Conservation (phyloP, 805 yeast genomes). For the Starmera amethionina region DNA sequence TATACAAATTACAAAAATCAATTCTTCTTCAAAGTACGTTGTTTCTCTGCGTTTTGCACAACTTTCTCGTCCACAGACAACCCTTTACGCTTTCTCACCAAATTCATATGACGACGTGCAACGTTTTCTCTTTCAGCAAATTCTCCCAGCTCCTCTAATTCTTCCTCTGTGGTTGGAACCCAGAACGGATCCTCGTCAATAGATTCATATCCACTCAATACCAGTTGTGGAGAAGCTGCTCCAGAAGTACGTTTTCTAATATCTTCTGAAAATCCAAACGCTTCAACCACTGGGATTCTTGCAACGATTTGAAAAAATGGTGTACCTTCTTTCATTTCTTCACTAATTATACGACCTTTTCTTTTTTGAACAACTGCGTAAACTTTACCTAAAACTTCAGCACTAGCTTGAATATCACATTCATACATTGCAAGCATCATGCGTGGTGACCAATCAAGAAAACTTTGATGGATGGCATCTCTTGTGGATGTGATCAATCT, state of each 20-base stretch:
- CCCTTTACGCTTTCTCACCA: constrained; percentile 79
- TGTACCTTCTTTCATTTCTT: constrained; percentile 97
- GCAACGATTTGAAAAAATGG: constrained; percentile 89
- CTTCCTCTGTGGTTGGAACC: constrained; percentile 98
- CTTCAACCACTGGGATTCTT: constrained; percentile 84
- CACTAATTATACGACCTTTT: constrained; percentile 76
- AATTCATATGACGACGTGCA: constrained; percentile 80
- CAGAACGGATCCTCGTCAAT: constrained; percentile 94
- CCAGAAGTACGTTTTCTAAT: constrained; percentile 90
- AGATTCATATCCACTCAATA: constrained; percentile 79
- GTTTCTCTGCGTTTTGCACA: constrained; percentile 88
- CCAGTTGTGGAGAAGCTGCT: constrained; percentile 93
- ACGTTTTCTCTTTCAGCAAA: constrained; percentile 86
- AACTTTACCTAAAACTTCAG: constrained; percentile 92
- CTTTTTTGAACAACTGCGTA: constrained; percentile 88
- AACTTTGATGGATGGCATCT: constrained; percentile 59
- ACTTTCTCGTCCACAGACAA: constrained; percentile 83
- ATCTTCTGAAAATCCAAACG: constrained; percentile 94
- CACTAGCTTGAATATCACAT: constrained; percentile 90
- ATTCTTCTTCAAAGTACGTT: constrained; percentile 75
- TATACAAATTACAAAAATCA: constrained; percentile 12
- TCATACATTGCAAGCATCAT: constrained; percentile 85
- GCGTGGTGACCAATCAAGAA: constrained; percentile 81
- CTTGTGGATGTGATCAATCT: constrained; percentile 65
- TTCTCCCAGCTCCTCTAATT: constrained; percentile 87